Conservation (phyloP, 208 protist species). For the Perkinsela sp. region DNA sequence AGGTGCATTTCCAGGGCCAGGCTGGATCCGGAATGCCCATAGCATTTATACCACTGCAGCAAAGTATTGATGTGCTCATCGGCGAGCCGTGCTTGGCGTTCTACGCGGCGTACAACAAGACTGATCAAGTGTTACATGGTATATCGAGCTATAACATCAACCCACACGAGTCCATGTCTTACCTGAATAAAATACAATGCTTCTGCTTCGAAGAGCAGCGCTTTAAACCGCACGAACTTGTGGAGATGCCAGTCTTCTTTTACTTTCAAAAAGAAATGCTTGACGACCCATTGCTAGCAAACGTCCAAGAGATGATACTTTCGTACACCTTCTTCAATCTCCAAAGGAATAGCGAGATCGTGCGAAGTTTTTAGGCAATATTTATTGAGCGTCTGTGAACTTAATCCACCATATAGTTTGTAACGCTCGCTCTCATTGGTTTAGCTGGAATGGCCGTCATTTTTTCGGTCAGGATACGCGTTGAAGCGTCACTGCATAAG, state of each 20-base stretch:
- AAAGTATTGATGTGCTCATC: conserved; percentile 53
- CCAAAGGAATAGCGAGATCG: conserved; percentile 46
- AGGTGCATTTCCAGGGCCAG: conserved; percentile 45
- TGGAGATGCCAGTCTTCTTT: conserved; percentile 88
- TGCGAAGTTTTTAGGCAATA: conserved; percentile 4
- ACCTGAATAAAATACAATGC: conserved; percentile 89
- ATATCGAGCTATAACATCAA: conserved; percentile 65
- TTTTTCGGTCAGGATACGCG: no score
- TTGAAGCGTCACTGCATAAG: no score
- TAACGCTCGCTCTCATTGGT: no score
- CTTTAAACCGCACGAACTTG: conserved; percentile 70
- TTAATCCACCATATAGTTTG: no score
- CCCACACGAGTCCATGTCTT: conserved; percentile 57
- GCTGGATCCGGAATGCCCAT: conserved; percentile 37
- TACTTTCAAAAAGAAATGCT: conserved; percentile 78
- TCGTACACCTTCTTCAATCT: conserved; percentile 69
- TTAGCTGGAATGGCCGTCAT: no score
- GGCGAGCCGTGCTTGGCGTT: conserved; percentile 56
- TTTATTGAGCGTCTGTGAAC: no score
- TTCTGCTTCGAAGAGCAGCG: conserved; percentile 85
- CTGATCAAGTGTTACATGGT: conserved; percentile 40
- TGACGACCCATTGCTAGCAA: conserved; percentile 53
- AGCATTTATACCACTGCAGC: conserved; percentile 59
- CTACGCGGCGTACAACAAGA: conserved; percentile 61
- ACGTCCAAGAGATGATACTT: conserved; percentile 48